Evolutionary conservation across 768 basidiomycete species (phyloP), one percentile per base, ranked within the genome.

Genomic region (Russula foetens): DNA sequence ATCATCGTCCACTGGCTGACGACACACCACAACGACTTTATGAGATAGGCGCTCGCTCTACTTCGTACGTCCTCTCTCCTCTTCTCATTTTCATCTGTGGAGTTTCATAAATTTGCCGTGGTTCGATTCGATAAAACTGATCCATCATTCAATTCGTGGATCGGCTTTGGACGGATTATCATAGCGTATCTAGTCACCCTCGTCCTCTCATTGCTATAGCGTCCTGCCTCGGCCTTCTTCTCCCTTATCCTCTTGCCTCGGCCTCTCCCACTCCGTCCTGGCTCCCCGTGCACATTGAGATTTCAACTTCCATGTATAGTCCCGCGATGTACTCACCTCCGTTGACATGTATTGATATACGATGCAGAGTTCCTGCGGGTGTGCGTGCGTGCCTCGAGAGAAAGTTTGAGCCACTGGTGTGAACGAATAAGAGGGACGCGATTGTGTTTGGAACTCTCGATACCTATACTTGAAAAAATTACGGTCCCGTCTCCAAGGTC

Each of bases 1-100:
- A 46, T 9, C 21, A 17, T 21, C 45, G 14, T 33, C 41, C 23
- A n/a, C 21, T 1, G 28, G 39, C 15, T 11, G 17, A 21, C 19
- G 21, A 54, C 52, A 52, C 64, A 65, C n/a, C 57, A 62, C 23
- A 75, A n/a, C 70, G 57, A 81, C 35, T 77, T 85, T 21, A 72
- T 88, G 46, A 72, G 76, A 62, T 88, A n/a, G 68, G 88, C 92
- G 60, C 71, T 98, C 68, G 84, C 87, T 0, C 78, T 98, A 69
- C 71, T n/a, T 11, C 64, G 71, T 72, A 33, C 46, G 71, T 68
- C 2, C 0, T 55, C 9, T 47, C 21, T 53, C 6, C 24, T 41
- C 15, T 15, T 41, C n/a, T 8, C 23, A 31, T 7, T 31, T 21
- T n/a, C n/a, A n/a, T n/a, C 33, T 14, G 7, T 6, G 14, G 14